Evolutionary conservation across 441 rosid species (phyloP).

Genomic region (Capsella rubella): DNA sequence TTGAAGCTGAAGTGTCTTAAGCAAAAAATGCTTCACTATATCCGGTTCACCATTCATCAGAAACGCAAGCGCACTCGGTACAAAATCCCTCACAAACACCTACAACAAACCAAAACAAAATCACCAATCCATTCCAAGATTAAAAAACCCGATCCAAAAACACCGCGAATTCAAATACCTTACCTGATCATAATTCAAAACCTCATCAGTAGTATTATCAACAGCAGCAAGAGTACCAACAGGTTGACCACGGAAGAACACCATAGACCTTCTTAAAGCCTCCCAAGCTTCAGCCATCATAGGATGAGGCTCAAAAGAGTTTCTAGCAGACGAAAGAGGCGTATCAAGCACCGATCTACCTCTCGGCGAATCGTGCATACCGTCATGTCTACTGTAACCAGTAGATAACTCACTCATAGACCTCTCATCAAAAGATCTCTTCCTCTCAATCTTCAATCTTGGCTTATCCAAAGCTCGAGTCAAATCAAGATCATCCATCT

Average conservation of each 20-base stretch:
- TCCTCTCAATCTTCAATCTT: slow-evolving; percentile 76
- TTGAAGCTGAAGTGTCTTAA: slow-evolving; percentile 89
- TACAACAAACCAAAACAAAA: slow-evolving; percentile 27
- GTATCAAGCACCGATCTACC: slow-evolving; percentile 80
- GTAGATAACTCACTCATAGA: slow-evolving; percentile 74
- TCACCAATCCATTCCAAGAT: background rate
- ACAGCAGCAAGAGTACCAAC: slow-evolving; percentile 92
- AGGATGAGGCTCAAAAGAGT: slow-evolving; percentile 88
- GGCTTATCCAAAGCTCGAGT: slow-evolving; percentile 78
- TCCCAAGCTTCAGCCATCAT: slow-evolving; percentile 99
- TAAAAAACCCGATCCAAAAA: background rate
- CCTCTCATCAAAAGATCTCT: slow-evolving; percentile 91
- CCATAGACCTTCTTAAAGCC: slow-evolving; percentile 73
- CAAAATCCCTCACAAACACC: slow-evolving; percentile 95
- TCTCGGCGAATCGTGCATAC: slow-evolving; percentile 69
- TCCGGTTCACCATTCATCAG: slow-evolving; percentile 97
- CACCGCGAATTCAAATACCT: background rate
- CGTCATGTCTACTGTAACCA: slow-evolving; percentile 61
- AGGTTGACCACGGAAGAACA: slow-evolving; percentile 75
- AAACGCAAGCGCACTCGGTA: slow-evolving; percentile 94
- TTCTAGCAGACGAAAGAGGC: slow-evolving; percentile 72
- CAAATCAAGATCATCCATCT: slow-evolving; percentile 77
- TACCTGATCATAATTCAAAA: slow-evolving; percentile 88
- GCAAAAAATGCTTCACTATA: slow-evolving; percentile 85
- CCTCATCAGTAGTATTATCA: slow-evolving; percentile 90